Conservation (phyloP, 345 rosid species). For the Hibiscus trionum region DNA sequence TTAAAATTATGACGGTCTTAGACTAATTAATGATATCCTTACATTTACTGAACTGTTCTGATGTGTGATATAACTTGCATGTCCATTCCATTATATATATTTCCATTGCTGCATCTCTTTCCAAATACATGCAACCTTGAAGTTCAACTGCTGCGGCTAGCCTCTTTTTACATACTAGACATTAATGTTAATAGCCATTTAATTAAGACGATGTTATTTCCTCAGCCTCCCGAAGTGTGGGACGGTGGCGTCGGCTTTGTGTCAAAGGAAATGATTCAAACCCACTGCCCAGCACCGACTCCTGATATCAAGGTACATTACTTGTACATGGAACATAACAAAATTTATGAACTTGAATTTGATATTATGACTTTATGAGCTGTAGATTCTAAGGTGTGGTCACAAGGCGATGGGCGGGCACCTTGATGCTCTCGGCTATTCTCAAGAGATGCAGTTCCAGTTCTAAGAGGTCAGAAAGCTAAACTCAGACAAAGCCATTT, state of each 20-base stretch:
- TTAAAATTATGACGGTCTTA: too few species aligned
- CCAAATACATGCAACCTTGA: too few species aligned
- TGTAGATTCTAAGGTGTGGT: background rate
- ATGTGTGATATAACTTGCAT: too few species aligned
- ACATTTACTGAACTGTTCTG: too few species aligned
- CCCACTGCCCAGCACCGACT: slow-evolving; percentile 76
- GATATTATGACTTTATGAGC: background rate
- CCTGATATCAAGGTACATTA: slow-evolving; percentile 49
- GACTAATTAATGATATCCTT: too few species aligned
- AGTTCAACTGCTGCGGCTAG: too few species aligned
- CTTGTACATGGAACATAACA: background rate
- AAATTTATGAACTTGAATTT: too few species aligned
- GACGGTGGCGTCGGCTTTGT: slow-evolving; percentile 86
- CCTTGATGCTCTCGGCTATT: background rate
- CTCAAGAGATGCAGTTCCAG: slow-evolving; percentile 14
- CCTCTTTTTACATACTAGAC: background rate
- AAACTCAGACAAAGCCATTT: background rate
- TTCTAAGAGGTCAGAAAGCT: slow-evolving; percentile 44
- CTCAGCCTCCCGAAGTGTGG: slow-evolving; percentile 89
- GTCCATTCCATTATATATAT: too few species aligned
- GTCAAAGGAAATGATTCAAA: slow-evolving; percentile 80
- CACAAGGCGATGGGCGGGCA: background rate
- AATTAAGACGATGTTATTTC: slow-evolving; percentile 1
- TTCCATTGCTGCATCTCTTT: background rate
- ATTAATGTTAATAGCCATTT: background rate